phyloP scores from a whole-genome alignment of 1,139 yeast species.

The Pichia sp. region DNA sequence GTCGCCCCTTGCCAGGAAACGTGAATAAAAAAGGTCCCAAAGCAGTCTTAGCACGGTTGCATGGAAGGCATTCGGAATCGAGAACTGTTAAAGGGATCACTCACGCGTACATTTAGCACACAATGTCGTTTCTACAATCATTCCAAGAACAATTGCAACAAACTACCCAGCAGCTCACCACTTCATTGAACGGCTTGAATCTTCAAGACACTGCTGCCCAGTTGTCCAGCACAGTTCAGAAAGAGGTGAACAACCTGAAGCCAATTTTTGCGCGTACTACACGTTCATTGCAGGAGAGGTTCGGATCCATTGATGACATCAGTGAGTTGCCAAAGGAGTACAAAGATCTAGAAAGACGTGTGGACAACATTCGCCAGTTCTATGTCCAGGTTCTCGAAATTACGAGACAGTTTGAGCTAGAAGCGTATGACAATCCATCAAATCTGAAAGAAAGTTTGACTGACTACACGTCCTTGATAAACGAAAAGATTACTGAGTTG shows the following conservation, averaged over 20 bases:
- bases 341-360: slow-evolving; percentile 58
- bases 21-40: background rate
- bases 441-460: slow-evolving; percentile 55
- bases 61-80: no score
- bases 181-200: slow-evolving; percentile 20
- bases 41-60: no score
- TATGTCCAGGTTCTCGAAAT: slow-evolving; percentile 57
- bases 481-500: slow-evolving; percentile 52
- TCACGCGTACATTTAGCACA: background rate
- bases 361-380: slow-evolving; percentile 57
- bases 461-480: slow-evolving; percentile 56
- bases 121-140: slow-evolving; percentile 15
- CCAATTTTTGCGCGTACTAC: slow-evolving; percentile 60
- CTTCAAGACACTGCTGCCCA: slow-evolving; percentile 39
- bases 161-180: slow-evolving; percentile 22
- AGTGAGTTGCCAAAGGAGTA: slow-evolving; percentile 74
- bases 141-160: slow-evolving; percentile 25
- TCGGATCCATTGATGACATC: slow-evolving; percentile 65
- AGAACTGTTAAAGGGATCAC: no score
- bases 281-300: slow-evolving; percentile 60
- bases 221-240: slow-evolving; percentile 39
- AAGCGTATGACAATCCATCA: slow-evolving; percentile 72
- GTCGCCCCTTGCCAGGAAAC: background rate
- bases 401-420: slow-evolving; percentile 60
- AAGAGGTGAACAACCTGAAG: slow-evolving; percentile 36